Percentiles rank a stretch among this genome's conserved stretches.
phyloP scores from a whole-genome alignment of 192 early-diverging fungal species.

The Kappamyces sp. region DNA sequence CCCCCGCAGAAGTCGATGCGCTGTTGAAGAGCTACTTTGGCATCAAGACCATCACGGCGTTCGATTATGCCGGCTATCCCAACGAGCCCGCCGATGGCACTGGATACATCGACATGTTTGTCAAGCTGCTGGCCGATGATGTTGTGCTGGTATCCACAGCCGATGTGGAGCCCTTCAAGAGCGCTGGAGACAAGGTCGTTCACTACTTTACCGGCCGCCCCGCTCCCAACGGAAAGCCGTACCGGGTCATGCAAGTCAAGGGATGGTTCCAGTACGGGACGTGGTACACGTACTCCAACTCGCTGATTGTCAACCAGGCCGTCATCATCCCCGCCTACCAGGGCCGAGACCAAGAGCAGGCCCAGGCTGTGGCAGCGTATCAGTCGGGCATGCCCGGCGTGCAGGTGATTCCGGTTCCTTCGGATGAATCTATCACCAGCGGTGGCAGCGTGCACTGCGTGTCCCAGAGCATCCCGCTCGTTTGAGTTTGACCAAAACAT shows the following conservation, averaged over 20 bases:
- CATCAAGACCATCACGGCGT: background rate
- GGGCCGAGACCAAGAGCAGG: background rate
- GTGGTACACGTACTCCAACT: constrained; percentile 2
- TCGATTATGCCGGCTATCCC: constrained; percentile 5
- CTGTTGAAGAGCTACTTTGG: constrained; percentile 1
- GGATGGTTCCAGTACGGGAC: background rate
- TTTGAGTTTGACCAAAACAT: background rate
- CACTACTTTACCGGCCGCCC: background rate
- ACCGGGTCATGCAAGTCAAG: background rate
- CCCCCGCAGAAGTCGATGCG: background rate
- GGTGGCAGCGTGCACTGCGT: background rate
- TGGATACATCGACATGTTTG: constrained; percentile 5
- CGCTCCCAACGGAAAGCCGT: background rate
- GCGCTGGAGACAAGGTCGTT: background rate
- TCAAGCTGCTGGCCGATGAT: background rate
- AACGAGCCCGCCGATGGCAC: constrained; percentile 2
- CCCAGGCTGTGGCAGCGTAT: background rate
- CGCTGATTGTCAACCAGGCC: background rate
- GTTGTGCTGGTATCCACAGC: background rate
- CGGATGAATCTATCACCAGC: background rate
- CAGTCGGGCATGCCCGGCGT: background rate
- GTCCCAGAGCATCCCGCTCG: background rate
- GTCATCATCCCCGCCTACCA: background rate
- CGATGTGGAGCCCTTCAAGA: background rate
- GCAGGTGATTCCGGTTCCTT: background rate